Percentiles rank a stretch among this genome's conserved stretches.
Evolutionary conservation across 2,329 filamentous ascomycete species (phyloP).

Genomic region (Thermomyces lanuginosus): DNA sequence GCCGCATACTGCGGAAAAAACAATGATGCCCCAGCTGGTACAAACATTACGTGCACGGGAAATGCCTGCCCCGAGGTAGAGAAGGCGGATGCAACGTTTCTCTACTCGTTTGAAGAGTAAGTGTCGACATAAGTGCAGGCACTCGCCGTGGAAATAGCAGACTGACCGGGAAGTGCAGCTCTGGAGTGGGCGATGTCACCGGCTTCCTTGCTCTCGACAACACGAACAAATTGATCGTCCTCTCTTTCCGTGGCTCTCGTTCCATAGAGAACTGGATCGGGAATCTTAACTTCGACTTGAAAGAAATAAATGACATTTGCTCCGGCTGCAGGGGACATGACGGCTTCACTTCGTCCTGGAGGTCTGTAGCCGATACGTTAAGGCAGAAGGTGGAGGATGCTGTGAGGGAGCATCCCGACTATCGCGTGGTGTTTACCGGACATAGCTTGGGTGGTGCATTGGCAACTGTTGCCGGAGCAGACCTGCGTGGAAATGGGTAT

Average conservation of each 20-base stretch:
- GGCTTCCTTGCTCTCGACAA: conserved; percentile 34
- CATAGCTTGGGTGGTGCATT: conserved; percentile 35
- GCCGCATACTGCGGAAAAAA: conserved; percentile 38
- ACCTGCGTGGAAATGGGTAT: conserved; percentile 23
- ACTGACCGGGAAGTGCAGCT: neutral
- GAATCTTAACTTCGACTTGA: conserved; percentile 13
- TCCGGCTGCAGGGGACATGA: conserved; percentile 22
- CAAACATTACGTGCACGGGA: conserved; percentile 26
- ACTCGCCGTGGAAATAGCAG: neutral
- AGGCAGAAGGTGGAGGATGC: conserved; percentile 21
- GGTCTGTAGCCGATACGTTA: conserved; percentile 14
- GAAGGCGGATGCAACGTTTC: conserved; percentile 29
- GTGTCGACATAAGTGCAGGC: conserved; percentile 2
- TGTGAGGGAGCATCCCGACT: conserved; percentile 23
- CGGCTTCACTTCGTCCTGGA: conserved; percentile 33
- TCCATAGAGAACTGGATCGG: conserved; percentile 17
- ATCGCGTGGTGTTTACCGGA: conserved; percentile 28
- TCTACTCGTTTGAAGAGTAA: conserved; percentile 36
- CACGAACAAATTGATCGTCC: conserved; percentile 24
- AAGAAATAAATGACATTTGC: conserved; percentile 23
- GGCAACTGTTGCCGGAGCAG: conserved; percentile 29
- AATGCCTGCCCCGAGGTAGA: conserved; percentile 35
- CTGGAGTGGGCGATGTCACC: conserved; percentile 23
- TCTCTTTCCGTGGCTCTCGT: conserved; percentile 20
- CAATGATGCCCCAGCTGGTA: conserved; percentile 28